These are phyloP conservation scores for Inga oerstediana DNA, from an alignment of 306 rosid genomes.

Conservation along the genomic window DNA sequence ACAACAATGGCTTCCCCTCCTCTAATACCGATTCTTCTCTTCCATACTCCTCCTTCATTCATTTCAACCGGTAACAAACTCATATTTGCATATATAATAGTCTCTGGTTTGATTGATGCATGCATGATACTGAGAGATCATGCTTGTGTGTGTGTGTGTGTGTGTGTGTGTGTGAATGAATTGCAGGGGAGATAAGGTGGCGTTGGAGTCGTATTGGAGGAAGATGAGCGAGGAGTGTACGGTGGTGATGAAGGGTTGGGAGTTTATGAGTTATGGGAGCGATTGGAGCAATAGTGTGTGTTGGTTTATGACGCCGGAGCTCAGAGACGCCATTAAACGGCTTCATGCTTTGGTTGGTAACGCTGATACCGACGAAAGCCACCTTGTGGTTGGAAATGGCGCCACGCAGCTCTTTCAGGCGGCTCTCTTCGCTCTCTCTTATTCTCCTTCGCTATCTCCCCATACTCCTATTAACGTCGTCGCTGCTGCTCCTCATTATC, in stretches of 20 bases:
- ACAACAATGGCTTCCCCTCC: not conserved
- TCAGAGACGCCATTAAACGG: slow-evolving; percentile 47
- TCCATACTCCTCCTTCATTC: slow-evolving; percentile 32
- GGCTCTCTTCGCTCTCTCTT: slow-evolving; percentile 56
- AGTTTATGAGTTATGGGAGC: slow-evolving; percentile 58
- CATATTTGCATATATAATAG: not conserved
- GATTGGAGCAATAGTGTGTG: slow-evolving; percentile 44
- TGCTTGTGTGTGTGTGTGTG: not conserved
- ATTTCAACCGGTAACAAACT: slow-evolving; percentile 50
- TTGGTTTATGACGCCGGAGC: slow-evolving; percentile 65
- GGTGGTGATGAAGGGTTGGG: slow-evolving; percentile 60
- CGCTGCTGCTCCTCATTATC: slow-evolving; percentile 62
- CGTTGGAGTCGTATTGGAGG: slow-evolving; percentile 59
- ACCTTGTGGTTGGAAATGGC: slow-evolving; percentile 75
- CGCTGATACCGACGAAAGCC: slow-evolving; percentile 48
- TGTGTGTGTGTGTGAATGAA: not conserved
- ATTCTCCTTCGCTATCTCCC: not conserved
- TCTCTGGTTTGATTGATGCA: not conserved
- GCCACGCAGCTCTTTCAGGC: slow-evolving; percentile 79
- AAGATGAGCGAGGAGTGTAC: slow-evolving; percentile 54
- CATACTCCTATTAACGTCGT: slow-evolving; percentile 56
- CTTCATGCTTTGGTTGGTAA: slow-evolving; percentile 66
- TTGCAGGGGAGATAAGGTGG: slow-evolving; percentile 71
- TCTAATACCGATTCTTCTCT: not conserved
- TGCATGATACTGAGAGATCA: not conserved